Evolutionary conservation across 805 yeast genomes (phyloP), one percentile per base, ranked within the genome.

Genomic region (Candida ipomoeae): DNA sequence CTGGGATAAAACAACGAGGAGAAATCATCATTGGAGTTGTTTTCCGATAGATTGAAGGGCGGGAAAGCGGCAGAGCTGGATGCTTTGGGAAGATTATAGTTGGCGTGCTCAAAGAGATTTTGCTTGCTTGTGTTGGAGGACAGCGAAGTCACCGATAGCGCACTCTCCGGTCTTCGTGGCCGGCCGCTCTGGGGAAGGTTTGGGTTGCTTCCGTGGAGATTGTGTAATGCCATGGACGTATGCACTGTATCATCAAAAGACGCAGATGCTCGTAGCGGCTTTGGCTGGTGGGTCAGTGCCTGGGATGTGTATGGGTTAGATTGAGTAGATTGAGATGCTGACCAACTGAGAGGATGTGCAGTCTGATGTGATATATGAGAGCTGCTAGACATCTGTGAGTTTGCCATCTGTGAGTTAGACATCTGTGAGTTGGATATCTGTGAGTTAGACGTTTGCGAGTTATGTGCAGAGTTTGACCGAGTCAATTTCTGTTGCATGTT

Each of bases 141-240:
- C 46, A 66, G 69, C 1, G 75, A 72, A 6, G 74, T 62, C 5
- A 71, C 57, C 6, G 76, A 71, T 48, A 72, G 52, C 18, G 68
- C 75, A 49, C 75, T 69, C 52, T 71, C 74, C 3, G 78, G 75
- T 31, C 77, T 49, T 38, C 62, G 57, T 2, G 72, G 72, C 20
- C 71, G 62, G 42, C 58, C 55, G 34, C 8, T 23, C 43, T 40
- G 43, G n/a, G 34, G 15, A 20, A 50, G 20, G 53, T 44, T 32
- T 44, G 49, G 36, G 48, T 15, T 40, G 34, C 33, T 54, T 56
- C 32, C 56, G 55, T 7, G 58, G 54, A 23, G 50, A 54, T 13
- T 46, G 34, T 11, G 53, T 23, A 26, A 13, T 5, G 37, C 33
- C 29, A 29, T 20, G n/a, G 35, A 13, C 8, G 46, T 8, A 14